Conservation (phyloP, 1,284 basidiomycete species). For the Boletus calvinii region DNA sequence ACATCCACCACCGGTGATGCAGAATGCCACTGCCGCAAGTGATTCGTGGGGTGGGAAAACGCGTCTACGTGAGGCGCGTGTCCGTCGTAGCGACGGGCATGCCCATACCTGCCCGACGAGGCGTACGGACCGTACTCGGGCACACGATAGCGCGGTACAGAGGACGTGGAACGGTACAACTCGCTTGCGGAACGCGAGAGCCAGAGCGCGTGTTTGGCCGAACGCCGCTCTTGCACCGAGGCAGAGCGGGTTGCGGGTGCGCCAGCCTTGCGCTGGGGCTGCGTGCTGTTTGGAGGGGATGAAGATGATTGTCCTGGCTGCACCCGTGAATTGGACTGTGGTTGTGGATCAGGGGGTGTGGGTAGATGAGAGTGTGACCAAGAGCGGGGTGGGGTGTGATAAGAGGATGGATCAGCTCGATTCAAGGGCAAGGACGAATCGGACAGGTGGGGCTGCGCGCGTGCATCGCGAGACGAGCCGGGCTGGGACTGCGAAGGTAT, state of each 20-base stretch:
- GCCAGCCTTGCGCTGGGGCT: not conserved
- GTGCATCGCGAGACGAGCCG: not conserved
- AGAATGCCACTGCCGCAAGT: constrained; percentile 26
- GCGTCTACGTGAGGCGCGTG: not conserved
- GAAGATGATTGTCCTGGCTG: not conserved
- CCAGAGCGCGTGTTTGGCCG: constrained; percentile 12
- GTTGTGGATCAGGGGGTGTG: not conserved
- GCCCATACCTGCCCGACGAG: not conserved
- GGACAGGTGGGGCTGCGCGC: constrained; percentile 1
- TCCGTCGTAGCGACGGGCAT: not conserved
- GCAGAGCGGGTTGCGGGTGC: not conserved
- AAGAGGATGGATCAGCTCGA: not conserved
- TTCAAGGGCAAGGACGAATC: not conserved
- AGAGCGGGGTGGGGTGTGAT: constrained; percentile 1
- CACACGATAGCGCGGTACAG: not conserved
- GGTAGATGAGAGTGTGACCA: not conserved
- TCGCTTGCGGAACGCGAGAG: constrained; percentile 29
- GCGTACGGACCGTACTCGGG: not conserved
- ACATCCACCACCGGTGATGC: constrained; percentile 10
- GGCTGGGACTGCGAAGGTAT: not conserved
- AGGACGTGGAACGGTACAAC: constrained; percentile 8
- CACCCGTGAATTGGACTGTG: not conserved
- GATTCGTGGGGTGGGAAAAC: constrained; percentile 4
- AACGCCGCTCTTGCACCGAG: constrained; percentile 8
- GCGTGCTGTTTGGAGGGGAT: not conserved